These are phyloP conservation scores for Casaregolazyma suthepensis DNA, from an alignment of 1,139 yeast species.

Conservation along the genomic window DNA sequence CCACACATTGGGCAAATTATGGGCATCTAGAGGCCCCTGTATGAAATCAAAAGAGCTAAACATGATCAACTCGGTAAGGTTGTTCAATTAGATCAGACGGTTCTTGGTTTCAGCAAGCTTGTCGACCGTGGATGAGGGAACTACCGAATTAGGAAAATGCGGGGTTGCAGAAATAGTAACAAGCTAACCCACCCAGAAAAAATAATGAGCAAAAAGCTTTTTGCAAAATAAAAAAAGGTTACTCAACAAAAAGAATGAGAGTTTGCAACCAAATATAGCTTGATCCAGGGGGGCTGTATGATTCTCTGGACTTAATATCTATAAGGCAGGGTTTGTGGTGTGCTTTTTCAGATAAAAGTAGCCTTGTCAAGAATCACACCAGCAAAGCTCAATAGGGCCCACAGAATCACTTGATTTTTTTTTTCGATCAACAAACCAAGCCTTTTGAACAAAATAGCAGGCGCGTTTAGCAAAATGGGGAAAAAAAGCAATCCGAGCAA, in stretches of 20 bases:
- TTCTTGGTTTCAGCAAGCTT: neutral
- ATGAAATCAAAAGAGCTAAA: slow-evolving; percentile 6
- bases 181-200: neutral
- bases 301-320: neutral
- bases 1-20: neutral
- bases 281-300: neutral
- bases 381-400: neutral
- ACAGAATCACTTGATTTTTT: neutral
- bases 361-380: neutral
- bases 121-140: neutral
- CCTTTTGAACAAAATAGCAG: neutral
- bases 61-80: neutral
- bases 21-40: neutral
- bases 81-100: neutral
- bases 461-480: neutral
- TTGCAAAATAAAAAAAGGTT: neutral
- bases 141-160: neutral
- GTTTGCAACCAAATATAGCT: neutral
- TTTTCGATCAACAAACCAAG: neutral
- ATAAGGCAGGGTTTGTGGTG: neutral
- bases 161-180: neutral
- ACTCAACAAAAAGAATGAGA: neutral
- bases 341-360: neutral
- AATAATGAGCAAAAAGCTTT: neutral
- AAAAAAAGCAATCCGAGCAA: neutral